These are phyloP conservation scores for Rhinocladiella similis DNA, from an alignment of 2,329 filamentous ascomycete species.

Conservation along the genomic window DNA sequence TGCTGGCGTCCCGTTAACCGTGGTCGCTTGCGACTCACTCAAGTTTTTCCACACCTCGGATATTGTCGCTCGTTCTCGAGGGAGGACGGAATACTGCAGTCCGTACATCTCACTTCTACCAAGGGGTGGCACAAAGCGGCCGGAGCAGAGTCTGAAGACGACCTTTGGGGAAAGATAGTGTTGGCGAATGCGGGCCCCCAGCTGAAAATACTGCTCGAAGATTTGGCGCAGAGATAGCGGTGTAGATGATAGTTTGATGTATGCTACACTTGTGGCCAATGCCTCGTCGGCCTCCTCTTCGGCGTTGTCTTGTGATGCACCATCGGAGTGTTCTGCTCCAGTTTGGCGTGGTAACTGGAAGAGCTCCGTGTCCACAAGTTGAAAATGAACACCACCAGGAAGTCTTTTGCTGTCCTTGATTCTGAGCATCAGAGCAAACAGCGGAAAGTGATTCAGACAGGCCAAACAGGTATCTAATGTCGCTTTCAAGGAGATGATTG, in stretches of 20 bases:
- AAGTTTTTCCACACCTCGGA: slow-evolving; percentile 81
- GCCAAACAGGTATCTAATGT: slow-evolving; percentile 87
- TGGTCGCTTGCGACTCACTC: slow-evolving; percentile 43
- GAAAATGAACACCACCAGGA: slow-evolving; percentile 61
- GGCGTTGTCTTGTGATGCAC: neutral
- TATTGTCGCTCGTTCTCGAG: slow-evolving; percentile 75
- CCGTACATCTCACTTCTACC: slow-evolving; percentile 94
- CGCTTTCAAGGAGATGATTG: slow-evolving; percentile 91
- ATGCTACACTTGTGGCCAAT: slow-evolving; percentile 16
- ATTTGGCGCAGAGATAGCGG: slow-evolving; percentile 89
- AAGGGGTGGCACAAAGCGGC: slow-evolving; percentile 91
- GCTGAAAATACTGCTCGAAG: slow-evolving; percentile 96
- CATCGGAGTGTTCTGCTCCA: neutral
- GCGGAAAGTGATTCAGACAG: slow-evolving; percentile 93
- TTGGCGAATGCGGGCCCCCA: slow-evolving; percentile 86
- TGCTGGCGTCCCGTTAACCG: slow-evolving; percentile 28
- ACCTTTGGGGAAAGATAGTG: slow-evolving; percentile 92
- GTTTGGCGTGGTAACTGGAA: slow-evolving; percentile 11
- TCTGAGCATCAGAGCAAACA: slow-evolving; percentile 94
- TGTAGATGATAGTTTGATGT: slow-evolving; percentile 62
- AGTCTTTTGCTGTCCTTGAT: slow-evolving; percentile 89
- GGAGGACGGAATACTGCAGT: slow-evolving; percentile 96
- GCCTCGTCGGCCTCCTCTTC: slow-evolving; percentile 16
- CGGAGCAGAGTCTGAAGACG: slow-evolving; percentile 81
- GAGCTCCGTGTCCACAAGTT: slow-evolving; percentile 15